phyloP scores from a whole-genome alignment of 371 early-diverging fungal species.

The Lichtheimia ornata region DNA sequence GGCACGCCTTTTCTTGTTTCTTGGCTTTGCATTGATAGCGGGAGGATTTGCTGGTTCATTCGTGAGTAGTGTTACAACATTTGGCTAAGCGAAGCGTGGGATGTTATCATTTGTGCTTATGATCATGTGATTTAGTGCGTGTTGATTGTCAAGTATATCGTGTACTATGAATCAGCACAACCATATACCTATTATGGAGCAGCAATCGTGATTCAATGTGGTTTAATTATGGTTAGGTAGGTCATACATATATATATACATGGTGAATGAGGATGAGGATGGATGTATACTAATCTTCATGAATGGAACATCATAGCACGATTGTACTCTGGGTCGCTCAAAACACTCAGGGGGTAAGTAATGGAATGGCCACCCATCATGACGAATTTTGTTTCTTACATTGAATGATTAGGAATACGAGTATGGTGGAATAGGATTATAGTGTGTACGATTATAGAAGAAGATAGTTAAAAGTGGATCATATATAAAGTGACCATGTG shows the following conservation, averaged over 20 bases:
- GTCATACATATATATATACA: background rate
- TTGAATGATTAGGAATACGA: conserved; percentile 22
- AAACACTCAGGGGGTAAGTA: conserved; percentile 44
- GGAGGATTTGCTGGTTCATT: conserved; percentile 77
- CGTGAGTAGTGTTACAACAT: conserved; percentile 42
- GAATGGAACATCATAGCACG: conserved; percentile 28
- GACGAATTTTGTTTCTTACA: background rate
- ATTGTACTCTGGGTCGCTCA: conserved; percentile 51
- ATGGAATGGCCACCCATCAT: conserved; percentile 2
- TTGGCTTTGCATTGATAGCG: conserved; percentile 79
- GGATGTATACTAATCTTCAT: background rate
- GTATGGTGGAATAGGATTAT: conserved; percentile 9
- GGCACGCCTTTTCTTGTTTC: conserved; percentile 73
- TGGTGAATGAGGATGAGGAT: background rate
- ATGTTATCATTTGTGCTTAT: conserved; percentile 2
- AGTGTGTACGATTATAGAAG: conserved; percentile 9
- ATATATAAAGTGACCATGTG: too few relatives aligned
- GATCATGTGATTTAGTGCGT: conserved; percentile 52
- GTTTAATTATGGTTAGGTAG: conserved; percentile 74
- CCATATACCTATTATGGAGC: conserved; percentile 71
- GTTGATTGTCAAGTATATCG: conserved; percentile 71
- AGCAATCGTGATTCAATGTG: conserved; percentile 66
- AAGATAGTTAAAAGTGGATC: too few relatives aligned
- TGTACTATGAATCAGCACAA: conserved; percentile 53
- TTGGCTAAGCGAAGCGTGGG: background rate